Base-by-base conservation (phyloP, 2,329 filamentous ascomycete genomes). In the Kalmusia sp. region DNA sequence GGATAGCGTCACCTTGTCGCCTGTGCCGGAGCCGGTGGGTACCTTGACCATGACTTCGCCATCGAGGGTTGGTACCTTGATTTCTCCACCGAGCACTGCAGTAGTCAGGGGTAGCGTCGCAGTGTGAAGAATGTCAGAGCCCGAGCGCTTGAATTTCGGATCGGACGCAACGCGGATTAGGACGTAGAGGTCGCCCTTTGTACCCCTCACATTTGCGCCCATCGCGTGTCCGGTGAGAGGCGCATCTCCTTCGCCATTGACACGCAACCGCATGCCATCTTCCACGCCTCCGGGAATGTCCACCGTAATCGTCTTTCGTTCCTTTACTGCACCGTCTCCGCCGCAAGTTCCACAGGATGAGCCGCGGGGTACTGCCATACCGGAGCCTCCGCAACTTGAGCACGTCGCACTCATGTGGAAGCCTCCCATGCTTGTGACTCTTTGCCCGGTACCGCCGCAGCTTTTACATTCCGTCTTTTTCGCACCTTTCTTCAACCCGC, bases 391-490 rank as follows among this genome's bases (percentile, higher is more conserved):
- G 72, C 95, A 99, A 30, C 86, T 79, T 17, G 84, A 82, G 75
- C 95, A 99, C 1, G 92, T 96, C 57, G 91, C 91, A 4, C 91
- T 91, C 88, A 99, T 93, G 78, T 98, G 93, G 78, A 99, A 98
- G 21, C 92, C 93, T 49, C 92, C 92, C 84, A 97, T 90, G 69
- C 92, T 89, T 74, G 96, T 92, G 43, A 98, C 88, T 51, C 91
- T 84, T 31, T 90, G 91, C 45, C 95, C 95, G 1, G 92, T 92
- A 14, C 95, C 95, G 56, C 90, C 88, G 73, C 95, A 99, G 48
- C 84, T 80, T 71, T 87, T 87, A 76, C 95, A 99, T 57, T 87
- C 80, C 21, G 85, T 80, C 63, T 87, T 83, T 74, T 90, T 87
- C 11, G 88, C 84, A 9, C 93, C 93, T 54, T 87, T 76, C 80